Evolutionary conservation across 2,329 filamentous ascomycete genomes (phyloP).

Genomic region (Tolypocladium album): DNA sequence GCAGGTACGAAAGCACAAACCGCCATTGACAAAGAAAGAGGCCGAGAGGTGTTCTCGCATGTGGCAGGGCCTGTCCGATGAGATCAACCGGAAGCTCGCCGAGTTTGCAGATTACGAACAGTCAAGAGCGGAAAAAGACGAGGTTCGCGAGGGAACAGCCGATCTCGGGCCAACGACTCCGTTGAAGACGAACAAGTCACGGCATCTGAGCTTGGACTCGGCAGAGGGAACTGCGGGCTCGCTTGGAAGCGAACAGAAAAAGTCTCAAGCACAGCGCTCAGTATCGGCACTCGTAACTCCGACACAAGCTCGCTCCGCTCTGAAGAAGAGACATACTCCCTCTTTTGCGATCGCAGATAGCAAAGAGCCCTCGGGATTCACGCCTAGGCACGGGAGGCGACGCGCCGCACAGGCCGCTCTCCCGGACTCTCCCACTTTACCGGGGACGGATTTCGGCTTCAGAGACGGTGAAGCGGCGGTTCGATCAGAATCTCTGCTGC

Average conservation of each 20-base stretch:
- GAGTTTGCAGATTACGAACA: background rate
- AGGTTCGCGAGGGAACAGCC: background rate
- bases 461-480: background rate
- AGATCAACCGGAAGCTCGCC: conserved; percentile 1
- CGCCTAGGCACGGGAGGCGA: background rate
- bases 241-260: background rate
- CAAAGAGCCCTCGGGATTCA: background rate
- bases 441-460: background rate
- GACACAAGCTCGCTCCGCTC: background rate
- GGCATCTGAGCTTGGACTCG: background rate
- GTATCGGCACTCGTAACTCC: background rate
- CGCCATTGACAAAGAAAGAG: background rate
- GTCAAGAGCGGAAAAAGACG: background rate
- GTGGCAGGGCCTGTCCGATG: conserved; percentile 2
- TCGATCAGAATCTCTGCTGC: background rate
- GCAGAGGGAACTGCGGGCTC: background rate
- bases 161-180: background rate
- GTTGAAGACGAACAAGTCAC: background rate
- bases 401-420: background rate
- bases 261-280: background rate
- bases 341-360: background rate
- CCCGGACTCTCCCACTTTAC: conserved; percentile 3
- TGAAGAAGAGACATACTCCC: background rate
- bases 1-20: conserved; percentile 6
- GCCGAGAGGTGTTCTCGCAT: conserved; percentile 7